phyloP scores from a whole-genome alignment of 208 protist genomes.

The Trypanosoma cruzi region DNA sequence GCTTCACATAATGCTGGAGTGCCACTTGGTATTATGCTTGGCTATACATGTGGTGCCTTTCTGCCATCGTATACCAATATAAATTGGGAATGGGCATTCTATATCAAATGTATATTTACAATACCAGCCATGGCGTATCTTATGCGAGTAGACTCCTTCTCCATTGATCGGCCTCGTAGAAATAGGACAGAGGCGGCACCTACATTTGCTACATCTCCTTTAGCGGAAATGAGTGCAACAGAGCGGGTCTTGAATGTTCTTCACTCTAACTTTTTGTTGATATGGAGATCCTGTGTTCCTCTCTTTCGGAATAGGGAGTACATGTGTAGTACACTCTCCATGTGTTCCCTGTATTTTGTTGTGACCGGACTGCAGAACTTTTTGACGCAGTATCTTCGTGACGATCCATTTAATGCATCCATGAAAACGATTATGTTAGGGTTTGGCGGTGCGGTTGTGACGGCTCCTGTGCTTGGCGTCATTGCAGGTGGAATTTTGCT shows the following conservation, averaged over 20 bases:
- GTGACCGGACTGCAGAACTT: constrained; percentile 92
- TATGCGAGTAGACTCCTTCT: constrained; percentile 42
- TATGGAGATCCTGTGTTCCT: constrained; percentile 29
- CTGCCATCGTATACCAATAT: constrained; percentile 53
- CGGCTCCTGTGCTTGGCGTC: constrained; percentile 84
- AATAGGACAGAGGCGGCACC: neutral
- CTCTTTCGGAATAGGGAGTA: constrained; percentile 69
- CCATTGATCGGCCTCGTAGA: constrained; percentile 47
- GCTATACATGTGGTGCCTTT: constrained; percentile 82
- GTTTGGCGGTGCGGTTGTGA: constrained; percentile 79
- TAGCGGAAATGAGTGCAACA: neutral
- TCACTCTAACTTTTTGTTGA: constrained; percentile 10
- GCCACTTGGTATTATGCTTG: constrained; percentile 91
- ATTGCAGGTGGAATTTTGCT: constrained; percentile 84
- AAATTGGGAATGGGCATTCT: constrained; percentile 85
- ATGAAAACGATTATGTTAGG: constrained; percentile 82
- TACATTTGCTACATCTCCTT: neutral
- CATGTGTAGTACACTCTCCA: constrained; percentile 75
- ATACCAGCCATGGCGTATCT: constrained; percentile 69
- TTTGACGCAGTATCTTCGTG: constrained; percentile 90
- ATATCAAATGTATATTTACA: constrained; percentile 78
- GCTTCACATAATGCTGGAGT: constrained; percentile 90
- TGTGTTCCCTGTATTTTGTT: constrained; percentile 92
- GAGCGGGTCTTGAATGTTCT: constrained; percentile 21
- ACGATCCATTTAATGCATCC: constrained; percentile 75